A percentile compares a stretch with the other conserved stretches of the same genome.
phyloP scores from a whole-genome alignment of 768 basidiomycete species.

The Leucocoprinus birnbaumii region DNA sequence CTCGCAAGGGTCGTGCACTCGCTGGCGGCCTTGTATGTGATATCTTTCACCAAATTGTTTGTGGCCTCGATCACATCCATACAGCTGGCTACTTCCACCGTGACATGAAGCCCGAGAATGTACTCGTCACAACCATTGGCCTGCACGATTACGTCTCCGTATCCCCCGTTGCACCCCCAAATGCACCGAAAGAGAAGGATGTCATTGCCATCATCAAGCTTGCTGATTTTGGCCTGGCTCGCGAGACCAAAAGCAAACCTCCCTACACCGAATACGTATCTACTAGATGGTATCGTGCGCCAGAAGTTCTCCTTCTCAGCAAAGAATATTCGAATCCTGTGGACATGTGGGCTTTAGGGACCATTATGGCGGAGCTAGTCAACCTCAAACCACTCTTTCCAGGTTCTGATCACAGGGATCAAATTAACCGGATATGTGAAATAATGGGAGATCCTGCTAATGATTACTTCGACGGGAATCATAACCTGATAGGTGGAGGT shows the following conservation, averaged over 20 bases:
- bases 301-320: conserved; percentile 90
- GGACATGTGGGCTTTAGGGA: conserved; percentile 99
- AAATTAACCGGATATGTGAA: conserved; percentile 87
- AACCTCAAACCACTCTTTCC: conserved; percentile 96
- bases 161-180: conserved; percentile 61
- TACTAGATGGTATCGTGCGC: conserved; percentile 99
- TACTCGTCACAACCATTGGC: conserved; percentile 96
- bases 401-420: conserved; percentile 89
- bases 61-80: conserved; percentile 93
- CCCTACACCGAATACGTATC: conserved; percentile 99
- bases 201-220: conserved; percentile 97
- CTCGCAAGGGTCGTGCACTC: conserved; percentile 90
- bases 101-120: conserved; percentile 99
- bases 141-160: conserved; percentile 87
- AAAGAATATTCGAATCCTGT: conserved; percentile 95
- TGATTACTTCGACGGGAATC: conserved; percentile 79
- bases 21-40: conserved; percentile 96
- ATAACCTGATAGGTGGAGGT: conserved; percentile 79
- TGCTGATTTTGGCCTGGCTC: conserved; percentile 95
- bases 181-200: conserved; percentile 80
- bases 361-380: conserved; percentile 95
- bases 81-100: conserved; percentile 94
- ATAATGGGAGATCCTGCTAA: conserved; percentile 89
- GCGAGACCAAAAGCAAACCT: conserved; percentile 82
- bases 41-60: conserved; percentile 89